Evolutionary conservation across 768 basidiomycete species (phyloP), one percentile per base, ranked within the genome.

Genomic region (Boletus sensibilis): DNA sequence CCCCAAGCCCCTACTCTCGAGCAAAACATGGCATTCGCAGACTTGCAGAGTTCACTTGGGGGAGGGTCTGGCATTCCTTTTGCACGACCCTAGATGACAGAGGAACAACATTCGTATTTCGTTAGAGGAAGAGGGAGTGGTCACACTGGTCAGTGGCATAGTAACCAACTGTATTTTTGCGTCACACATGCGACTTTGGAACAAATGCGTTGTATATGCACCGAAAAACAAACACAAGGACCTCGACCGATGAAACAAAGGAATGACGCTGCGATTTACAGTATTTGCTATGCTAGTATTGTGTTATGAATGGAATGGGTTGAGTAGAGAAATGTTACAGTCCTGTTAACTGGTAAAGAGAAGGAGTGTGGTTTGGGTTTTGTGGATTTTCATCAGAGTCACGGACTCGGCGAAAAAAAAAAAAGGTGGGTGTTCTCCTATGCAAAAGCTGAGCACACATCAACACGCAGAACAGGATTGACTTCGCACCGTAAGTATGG

Each of bases 11-110:
- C 90, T 4, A 90, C 90, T 12, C 75, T 91, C 43, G 90, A 90
- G 68, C 90, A 92, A 72, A 90, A 87, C 62, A 88, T 91, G 86
- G 90, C 89, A 6, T 92, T 90, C 60, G 88, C 86, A 44, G 85
- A 81, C 18, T 76, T 86, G 39, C 81, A 83, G 59, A 81, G 79
- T 46, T 82, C 83, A 18, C 66, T 70, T 49, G 63, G 54, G 33
- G 60, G 49, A 57, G 57, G n/a, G 39, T 57, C 75, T 76, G 48
- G 69, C 62, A 46, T 64, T 63, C 43, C 52, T 23, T 61, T 60
- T 41, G 57, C 39, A 60, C 56, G 6, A 50, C 42, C 25, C 10
- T 64, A 56, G 56, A 52, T 29, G 7, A 27, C 42, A 39, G 43
- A 43, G 29, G 40, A 42, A 46, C 49, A 43, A 21, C 42, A 25